Evolutionary conservation across 495 filamentous ascomycete genomes (phyloP).

Genomic region (Aspergillus bertholletiae): DNA sequence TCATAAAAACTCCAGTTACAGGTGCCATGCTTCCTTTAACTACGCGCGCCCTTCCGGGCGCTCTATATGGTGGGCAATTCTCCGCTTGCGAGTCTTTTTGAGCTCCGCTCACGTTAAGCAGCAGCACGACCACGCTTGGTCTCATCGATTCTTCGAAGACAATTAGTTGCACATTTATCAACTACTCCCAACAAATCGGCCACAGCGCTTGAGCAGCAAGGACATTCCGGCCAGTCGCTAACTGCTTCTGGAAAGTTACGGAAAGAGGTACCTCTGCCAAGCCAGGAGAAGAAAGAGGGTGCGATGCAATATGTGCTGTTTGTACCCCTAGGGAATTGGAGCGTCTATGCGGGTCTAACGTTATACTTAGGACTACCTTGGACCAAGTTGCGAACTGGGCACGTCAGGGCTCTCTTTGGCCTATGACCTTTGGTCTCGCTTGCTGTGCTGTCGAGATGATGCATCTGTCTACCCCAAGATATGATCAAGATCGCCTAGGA

Average conservation of each 20-base stretch:
- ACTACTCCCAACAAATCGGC: slow-evolving; percentile 41
- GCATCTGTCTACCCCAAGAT: slow-evolving; percentile 93
- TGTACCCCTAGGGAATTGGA: slow-evolving; percentile 27
- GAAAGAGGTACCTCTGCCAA: slow-evolving; percentile 79
- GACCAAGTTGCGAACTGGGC: slow-evolving; percentile 94
- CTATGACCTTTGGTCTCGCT: slow-evolving; percentile 96
- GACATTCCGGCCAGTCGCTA: slow-evolving; percentile 34
- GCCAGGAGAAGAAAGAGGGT: slow-evolving; percentile 91
- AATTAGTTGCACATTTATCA: slow-evolving; percentile 35
- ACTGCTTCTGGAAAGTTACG: slow-evolving; percentile 51
- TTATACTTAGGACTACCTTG: slow-evolving; percentile 68
- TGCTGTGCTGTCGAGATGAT: slow-evolving; percentile 99
- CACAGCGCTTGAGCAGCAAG: slow-evolving; percentile 42
- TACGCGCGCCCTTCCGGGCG: slow-evolving; percentile 29
- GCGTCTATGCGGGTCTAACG: slow-evolving; percentile 3
- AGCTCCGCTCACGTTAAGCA: slow-evolving; percentile 11
- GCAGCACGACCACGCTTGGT: slow-evolving; percentile 28
- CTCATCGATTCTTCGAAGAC: slow-evolving; percentile 20
- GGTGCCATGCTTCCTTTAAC: slow-evolving; percentile 29
- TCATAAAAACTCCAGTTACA: not conserved
- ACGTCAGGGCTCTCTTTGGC: slow-evolving; percentile 90
- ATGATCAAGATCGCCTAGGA: slow-evolving; percentile 92
- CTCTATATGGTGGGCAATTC: slow-evolving; percentile 26
- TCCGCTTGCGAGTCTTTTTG: not conserved
- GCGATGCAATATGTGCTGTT: slow-evolving; percentile 97